Conservation (phyloP, 257 asterid species). For the Anisodus tanguticus region DNA sequence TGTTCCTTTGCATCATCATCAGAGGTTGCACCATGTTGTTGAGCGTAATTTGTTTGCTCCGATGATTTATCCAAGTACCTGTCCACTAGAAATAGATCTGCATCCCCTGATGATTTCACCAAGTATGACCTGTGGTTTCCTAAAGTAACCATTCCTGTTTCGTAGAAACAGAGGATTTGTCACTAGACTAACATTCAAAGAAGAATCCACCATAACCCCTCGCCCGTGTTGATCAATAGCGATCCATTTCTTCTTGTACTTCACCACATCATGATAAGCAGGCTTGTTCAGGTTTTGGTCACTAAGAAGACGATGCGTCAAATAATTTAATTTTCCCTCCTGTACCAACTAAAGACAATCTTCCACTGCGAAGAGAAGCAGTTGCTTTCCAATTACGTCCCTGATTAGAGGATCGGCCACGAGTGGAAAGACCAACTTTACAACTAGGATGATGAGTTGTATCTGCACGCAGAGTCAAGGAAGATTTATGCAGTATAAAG, state of each 20-base stretch:
- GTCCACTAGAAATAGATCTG: constrained; percentile 24
- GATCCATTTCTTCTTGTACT: not conserved
- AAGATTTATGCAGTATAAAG: constrained; percentile 15
- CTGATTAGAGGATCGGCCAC: not conserved
- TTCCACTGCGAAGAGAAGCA: not conserved
- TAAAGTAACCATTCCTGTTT: not conserved
- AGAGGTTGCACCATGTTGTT: not conserved
- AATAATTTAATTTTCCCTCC: not conserved
- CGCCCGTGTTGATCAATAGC: constrained; percentile 20
- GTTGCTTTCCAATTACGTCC: not conserved
- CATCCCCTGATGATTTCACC: constrained; percentile 19
- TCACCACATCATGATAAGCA: constrained; percentile 24
- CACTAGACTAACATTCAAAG: not conserved
- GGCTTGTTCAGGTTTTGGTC: constrained; percentile 21
- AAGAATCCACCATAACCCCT: not conserved
- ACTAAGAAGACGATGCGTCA: not conserved
- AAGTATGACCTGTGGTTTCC: not conserved
- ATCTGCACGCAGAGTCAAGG: not conserved
- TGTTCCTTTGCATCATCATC: not conserved
- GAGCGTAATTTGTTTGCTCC: constrained; percentile 13
- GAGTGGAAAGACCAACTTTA: not conserved
- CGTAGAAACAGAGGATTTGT: constrained; percentile 15
- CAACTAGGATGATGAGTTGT: not conserved
- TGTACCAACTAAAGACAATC: not conserved
- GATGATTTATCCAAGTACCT: constrained; percentile 1